Evolutionary conservation across 2,329 filamentous ascomycete species (phyloP).

Genomic region (Beauveria caledonica): DNA sequence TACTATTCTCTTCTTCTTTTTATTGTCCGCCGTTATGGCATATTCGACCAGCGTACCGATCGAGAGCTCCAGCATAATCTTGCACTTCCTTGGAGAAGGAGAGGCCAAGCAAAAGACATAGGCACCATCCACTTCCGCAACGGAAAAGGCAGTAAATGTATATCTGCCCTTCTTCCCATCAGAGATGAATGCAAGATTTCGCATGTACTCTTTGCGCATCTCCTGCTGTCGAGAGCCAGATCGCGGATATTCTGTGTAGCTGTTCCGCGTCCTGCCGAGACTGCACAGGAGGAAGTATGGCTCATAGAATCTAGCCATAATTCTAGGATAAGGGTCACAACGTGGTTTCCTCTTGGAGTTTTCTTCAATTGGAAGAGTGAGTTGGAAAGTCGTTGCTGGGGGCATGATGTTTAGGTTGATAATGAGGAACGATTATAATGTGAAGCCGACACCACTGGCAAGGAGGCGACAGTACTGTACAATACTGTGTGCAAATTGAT

Average conservation of each 20-base stretch:
- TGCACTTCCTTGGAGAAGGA: background rate
- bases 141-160: no score
- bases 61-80: background rate
- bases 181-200: background rate
- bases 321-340: background rate
- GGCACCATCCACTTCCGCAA: no score
- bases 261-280: background rate
- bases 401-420: background rate
- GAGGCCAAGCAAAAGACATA: no score
- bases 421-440: no score
- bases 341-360: background rate
- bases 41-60: background rate
- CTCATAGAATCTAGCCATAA: slow-evolving; percentile 1
- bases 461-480: no score
- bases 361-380: background rate
- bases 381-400: background rate
- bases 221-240: background rate
- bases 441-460: no score
- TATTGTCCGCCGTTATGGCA: background rate
- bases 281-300: background rate
- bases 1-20: background rate
- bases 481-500: no score
- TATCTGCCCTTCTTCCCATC: no score
- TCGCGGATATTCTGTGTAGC: background rate
- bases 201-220: background rate